Evolutionary conservation across 148 eudicot genomes (phyloP), one percentile per base, ranked within the genome.

Genomic region (Limonium bicolor): DNA sequence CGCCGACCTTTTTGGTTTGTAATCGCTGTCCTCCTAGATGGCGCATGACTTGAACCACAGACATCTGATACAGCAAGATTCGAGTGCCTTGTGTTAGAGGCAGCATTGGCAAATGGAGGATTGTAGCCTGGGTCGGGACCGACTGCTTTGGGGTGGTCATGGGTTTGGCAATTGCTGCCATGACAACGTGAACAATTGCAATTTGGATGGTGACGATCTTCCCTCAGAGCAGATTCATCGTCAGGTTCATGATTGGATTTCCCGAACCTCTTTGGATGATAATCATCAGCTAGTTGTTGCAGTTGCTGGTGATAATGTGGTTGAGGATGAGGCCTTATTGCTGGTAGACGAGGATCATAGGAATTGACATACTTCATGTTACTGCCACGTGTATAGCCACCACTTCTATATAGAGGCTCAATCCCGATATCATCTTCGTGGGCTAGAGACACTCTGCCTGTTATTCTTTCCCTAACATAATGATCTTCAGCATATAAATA

Each of bases 171-270:
- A 47, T 7, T 39, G 7, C 0, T 18, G 43, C 59, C 64, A 33
- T 54, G 50, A 62, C 76, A 73, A 41, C 67, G 60, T 21, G 41
- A 62, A 58, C 76, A 75, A 56, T 64, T 56, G 59, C 81, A 67
- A 20, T 60, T 43, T n/a, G 75, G 80, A 43, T 60, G 64, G 64
- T 74, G 80, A 36, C 41, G 46, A 56, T 57, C 53, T 38, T 59
- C 46, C 48, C 52, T 65, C 22, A 39, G 51, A 21, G 20, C 36
- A 55, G 66, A 51, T 19, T 63, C 35, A 31, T 41, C 41, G 35
- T 43, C 19, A n/a, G 51, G 32, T 19, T 44, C 67, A 12, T 31
- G 71, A 70, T 60, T 63, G 27, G 51, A 53, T 50, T 64, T 68
- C 51, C 45, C 27, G 32, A 60, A 50, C 21, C 45, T 59, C 20